Conservation (phyloP, 2,329 filamentous ascomycete genomes). For the Colletotrichum magnum region DNA sequence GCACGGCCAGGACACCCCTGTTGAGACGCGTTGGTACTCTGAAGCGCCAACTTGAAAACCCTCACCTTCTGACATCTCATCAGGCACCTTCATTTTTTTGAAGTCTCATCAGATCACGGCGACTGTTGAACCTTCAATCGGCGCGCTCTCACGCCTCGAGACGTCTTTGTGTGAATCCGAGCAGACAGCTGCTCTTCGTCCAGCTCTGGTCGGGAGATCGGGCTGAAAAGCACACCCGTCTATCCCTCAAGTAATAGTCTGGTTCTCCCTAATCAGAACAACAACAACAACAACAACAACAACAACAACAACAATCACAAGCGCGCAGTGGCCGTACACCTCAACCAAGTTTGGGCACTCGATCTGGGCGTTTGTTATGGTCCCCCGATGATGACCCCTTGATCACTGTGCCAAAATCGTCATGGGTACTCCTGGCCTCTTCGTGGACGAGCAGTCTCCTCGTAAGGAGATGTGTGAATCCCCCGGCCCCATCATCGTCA, state of each 20-base stretch:
- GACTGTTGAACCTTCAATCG: background rate
- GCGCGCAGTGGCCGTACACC: too few relatives aligned
- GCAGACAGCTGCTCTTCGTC: too few relatives aligned
- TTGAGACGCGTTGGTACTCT: too few relatives aligned
- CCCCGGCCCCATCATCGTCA: conserved; percentile 22
- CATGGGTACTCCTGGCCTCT: conserved; percentile 29
- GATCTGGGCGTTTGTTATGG: background rate
- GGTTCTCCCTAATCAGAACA: too few relatives aligned
- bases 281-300: too few relatives aligned
- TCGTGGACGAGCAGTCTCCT: conserved; percentile 17
- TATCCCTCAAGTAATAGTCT: too few relatives aligned
- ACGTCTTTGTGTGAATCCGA: background rate
- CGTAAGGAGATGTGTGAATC: conserved; percentile 3
- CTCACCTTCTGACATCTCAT: background rate
- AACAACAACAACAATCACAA: too few relatives aligned
- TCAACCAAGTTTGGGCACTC: background rate
- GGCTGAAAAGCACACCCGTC: too few relatives aligned
- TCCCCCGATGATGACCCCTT: conserved; percentile 5
- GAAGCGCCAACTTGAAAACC: too few relatives aligned
- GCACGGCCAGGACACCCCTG: too few relatives aligned
- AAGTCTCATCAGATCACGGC: background rate
- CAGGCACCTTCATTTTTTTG: background rate
- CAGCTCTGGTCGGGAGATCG: too few relatives aligned
- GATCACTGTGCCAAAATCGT: background rate
- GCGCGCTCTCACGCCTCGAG: background rate